Evolutionary conservation across 1,284 basidiomycete genomes (phyloP).

Genomic region (Phellopilus nigrolimitatus): DNA sequence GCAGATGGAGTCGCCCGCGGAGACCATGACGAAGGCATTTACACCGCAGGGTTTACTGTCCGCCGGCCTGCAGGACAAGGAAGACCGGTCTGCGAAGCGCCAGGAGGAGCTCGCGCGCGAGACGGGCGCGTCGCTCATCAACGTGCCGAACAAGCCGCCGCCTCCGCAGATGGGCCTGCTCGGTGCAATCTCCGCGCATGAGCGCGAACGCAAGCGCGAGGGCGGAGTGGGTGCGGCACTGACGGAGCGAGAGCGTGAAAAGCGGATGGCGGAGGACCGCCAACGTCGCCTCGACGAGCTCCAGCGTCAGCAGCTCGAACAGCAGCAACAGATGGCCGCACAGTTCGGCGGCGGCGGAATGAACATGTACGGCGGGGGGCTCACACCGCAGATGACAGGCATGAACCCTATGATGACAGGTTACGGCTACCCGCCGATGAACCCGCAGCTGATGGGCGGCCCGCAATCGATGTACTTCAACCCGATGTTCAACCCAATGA

Average conservation of each 20-base stretch:
- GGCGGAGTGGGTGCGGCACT: slow-evolving; percentile 92
- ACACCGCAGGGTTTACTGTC: slow-evolving; percentile 92
- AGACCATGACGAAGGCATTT: slow-evolving; percentile 87
- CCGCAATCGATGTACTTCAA: slow-evolving; percentile 50
- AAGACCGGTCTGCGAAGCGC: slow-evolving; percentile 90
- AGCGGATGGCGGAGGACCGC: slow-evolving; percentile 83
- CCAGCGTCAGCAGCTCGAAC: slow-evolving; percentile 84
- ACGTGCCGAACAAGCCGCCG: slow-evolving; percentile 90
- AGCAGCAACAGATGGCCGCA: slow-evolving; percentile 62
- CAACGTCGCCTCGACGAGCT: slow-evolving; percentile 89
- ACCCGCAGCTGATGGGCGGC: too few species aligned
- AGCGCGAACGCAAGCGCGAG: slow-evolving; percentile 89
- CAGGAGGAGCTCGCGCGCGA: slow-evolving; percentile 93
- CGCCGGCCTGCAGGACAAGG: slow-evolving; percentile 91
- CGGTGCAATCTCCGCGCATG: slow-evolving; percentile 93
- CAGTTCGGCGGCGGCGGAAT: slow-evolving; percentile 36
- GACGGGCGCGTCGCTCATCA: slow-evolving; percentile 85
- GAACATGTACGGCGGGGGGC: slow-evolving; percentile 55
- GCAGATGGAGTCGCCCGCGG: slow-evolving; percentile 69
- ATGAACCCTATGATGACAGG: slow-evolving; percentile 56
- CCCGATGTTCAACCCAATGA: slow-evolving; percentile 34
- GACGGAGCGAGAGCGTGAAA: slow-evolving; percentile 93
- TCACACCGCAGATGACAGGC: slow-evolving; percentile 30
- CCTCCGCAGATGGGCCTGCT: slow-evolving; percentile 94
- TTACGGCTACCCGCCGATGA: slow-evolving; percentile 49